Conservation (phyloP, 2,329 filamentous ascomycete genomes). For the Pseudocercospora vitis region DNA sequence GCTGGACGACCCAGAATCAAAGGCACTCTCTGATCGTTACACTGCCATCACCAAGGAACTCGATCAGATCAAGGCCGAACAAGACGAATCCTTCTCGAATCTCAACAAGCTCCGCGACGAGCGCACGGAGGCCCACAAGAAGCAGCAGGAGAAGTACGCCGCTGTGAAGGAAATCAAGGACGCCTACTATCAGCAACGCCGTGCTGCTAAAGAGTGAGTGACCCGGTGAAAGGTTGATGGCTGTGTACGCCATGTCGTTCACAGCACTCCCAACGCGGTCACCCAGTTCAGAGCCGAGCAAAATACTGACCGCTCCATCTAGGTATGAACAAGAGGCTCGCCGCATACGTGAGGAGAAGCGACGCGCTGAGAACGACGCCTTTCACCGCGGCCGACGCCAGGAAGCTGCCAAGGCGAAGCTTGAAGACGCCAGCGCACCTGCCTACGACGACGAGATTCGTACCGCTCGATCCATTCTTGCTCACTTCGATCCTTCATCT, state of each 20-base stretch:
- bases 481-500: slow-evolving; percentile 80
- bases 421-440: slow-evolving; percentile 78
- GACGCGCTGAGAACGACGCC: slow-evolving; percentile 76
- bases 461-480: slow-evolving; percentile 80
- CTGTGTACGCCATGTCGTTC: no score
- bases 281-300: background rate
- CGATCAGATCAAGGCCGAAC: slow-evolving; percentile 85
- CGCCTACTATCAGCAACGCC: slow-evolving; percentile 76
- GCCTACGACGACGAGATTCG: slow-evolving; percentile 93
- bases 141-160: slow-evolving; percentile 82
- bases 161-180: slow-evolving; percentile 87
- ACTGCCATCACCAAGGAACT: slow-evolving; percentile 82
- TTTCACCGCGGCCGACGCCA: slow-evolving; percentile 71
- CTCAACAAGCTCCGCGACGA: slow-evolving; percentile 82
- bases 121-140: slow-evolving; percentile 75
- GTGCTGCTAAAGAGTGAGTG: slow-evolving; percentile 67
- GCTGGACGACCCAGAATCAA: slow-evolving; percentile 87
- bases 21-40: slow-evolving; percentile 84
- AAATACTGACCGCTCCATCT: background rate
- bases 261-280: no score
- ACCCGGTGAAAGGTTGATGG: background rate
- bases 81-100: slow-evolving; percentile 87
- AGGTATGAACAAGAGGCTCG: slow-evolving; percentile 77
- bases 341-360: slow-evolving; percentile 72
- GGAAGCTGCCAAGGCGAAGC: slow-evolving; percentile 71